Evolutionary conservation across 1,139 yeast species (phyloP), one percentile per base, ranked within the genome.

Genomic region (Pichia cactophila): DNA sequence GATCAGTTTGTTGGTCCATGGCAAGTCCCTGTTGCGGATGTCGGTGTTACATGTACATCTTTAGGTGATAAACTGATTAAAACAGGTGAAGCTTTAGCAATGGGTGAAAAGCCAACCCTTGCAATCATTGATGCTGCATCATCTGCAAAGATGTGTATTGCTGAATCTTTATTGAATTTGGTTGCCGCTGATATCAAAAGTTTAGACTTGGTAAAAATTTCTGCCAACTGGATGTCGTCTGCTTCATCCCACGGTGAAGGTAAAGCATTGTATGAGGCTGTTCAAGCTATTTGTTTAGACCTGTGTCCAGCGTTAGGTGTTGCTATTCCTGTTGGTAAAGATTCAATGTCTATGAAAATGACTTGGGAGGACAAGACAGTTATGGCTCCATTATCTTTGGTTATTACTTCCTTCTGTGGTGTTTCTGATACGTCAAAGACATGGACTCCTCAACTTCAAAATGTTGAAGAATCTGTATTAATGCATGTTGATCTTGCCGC

Each of bases 1-100:
- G 99, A 94, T 66, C 99, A 94, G 72, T 85, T 90, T 85, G 97
- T 94, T 54, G 99, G 99, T 43, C 98, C 98, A 63, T 94, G 98
- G 97, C 99, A 94, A 74, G 90, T 86, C 6, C 98, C 99, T 42
- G 98, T 94, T 26, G 94, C 98, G n/a, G 97, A 94, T 67, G 97
- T 89, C 51, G 98, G 96, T 68, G 97, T 92, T 49, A 90, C 98
- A 20, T 84, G 87, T 53, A 84, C 97, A 0, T 86, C 97, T 2
- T 76, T 88, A 49, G 97, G 95, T 59, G 85, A 81, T 48, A 73
- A 75, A 8, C 69, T 86, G 47, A 69, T 83, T 54, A 60, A 71
- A 11, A 84, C 95, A 26, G 99, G 99, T 74, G 98, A 94, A 71
- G 96, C 98, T 11, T 73, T 94, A 72, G 94, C 97, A 2, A 84